Evolutionary conservation across 1,139 yeast genomes (phyloP).

Genomic region (Casaregolazyma lundiana): DNA sequence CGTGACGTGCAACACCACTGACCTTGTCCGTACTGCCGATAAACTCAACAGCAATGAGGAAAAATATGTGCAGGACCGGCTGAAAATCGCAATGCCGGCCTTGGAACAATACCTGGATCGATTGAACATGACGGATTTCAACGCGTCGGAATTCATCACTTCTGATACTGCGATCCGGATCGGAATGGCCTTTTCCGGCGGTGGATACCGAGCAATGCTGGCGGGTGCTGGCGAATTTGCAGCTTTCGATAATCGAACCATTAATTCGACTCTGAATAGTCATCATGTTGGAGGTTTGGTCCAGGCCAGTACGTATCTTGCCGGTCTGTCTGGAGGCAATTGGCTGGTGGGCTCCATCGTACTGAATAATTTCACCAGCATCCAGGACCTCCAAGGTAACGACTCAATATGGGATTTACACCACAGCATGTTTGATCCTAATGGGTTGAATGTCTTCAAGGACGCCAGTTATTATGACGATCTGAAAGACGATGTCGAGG

Average conservation of each 20-base stretch:
- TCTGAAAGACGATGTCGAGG: constrained; percentile 51
- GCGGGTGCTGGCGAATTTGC: constrained; percentile 83
- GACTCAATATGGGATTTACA: constrained; percentile 73
- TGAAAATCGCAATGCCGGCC: constrained; percentile 48
- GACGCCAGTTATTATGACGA: constrained; percentile 54
- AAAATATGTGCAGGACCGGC: constrained; percentile 37
- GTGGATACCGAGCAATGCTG: constrained; percentile 90
- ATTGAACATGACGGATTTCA: constrained; percentile 58
- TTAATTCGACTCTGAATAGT: constrained; percentile 39
- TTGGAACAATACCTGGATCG: constrained; percentile 52
- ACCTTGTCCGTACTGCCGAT: constrained; percentile 23
- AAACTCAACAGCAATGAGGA: constrained; percentile 22
- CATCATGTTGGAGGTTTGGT: constrained; percentile 77
- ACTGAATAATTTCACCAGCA: constrained; percentile 75
- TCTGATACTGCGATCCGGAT: constrained; percentile 44
- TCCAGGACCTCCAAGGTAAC: constrained; percentile 52
- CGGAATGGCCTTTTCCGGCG: constrained; percentile 83
- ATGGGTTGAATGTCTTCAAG: constrained; percentile 68
- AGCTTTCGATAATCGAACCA: constrained; percentile 73
- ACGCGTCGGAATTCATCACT: constrained; percentile 46
- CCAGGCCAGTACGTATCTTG: constrained; percentile 71
- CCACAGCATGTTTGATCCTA: constrained; percentile 58
- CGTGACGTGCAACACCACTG: constrained; percentile 21
- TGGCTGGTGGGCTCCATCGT: constrained; percentile 87
- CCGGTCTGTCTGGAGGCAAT: constrained; percentile 86